Base-by-base conservation (phyloP, 805 yeast genomes). In the Saturnispora mendoncae region DNA sequence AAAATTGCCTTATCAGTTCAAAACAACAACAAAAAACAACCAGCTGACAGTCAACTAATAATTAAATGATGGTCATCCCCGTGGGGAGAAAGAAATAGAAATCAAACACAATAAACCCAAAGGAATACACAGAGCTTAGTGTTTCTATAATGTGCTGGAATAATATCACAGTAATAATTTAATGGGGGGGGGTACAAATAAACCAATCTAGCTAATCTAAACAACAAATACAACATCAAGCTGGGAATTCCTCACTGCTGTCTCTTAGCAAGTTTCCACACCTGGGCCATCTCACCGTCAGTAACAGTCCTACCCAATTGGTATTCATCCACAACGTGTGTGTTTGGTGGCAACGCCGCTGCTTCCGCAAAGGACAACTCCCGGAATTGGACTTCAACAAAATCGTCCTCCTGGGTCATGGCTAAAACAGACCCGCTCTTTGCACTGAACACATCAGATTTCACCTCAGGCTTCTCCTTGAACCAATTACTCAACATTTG, bases 301-400 rank as follows among this genome's bases (percentile, higher is more conserved):
- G 62, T 57, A 14, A 61, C 44, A 13, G 64, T 55, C 38, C 55
- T 57, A 31, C 54, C 65, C 21, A 60, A 41, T 9, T 56, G 61
- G 6, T 41, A 29, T 12, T 56, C 60, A 41, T 57, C 59, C 41
- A 58, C 64, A 24, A 61, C 49, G 18, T 57, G 15, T 25, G 23
- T 36, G 50, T 19, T 42, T 30, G 36, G 40, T 41, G 56, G 42
- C 39, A 65, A 51, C 1, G 67, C 55, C 10, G 74, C 74, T 19
- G 67, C 76, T 57, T 74, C 79, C 10, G 76, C 76, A 51, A 73
- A 73, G 7, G 77, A 69, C 51, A 72, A 54, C 42, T 67, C 63
- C 41, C 75, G 67, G 32, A 71, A 54, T 36, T 65, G 65, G 41
- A 74, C 67, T 39, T 64, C 66, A 19, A 73, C 63, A 49, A 68